Evolutionary conservation across 305 asterid genomes (phyloP), one percentile per base, ranked within the genome.

Genomic region (Solanum hybrid): DNA sequence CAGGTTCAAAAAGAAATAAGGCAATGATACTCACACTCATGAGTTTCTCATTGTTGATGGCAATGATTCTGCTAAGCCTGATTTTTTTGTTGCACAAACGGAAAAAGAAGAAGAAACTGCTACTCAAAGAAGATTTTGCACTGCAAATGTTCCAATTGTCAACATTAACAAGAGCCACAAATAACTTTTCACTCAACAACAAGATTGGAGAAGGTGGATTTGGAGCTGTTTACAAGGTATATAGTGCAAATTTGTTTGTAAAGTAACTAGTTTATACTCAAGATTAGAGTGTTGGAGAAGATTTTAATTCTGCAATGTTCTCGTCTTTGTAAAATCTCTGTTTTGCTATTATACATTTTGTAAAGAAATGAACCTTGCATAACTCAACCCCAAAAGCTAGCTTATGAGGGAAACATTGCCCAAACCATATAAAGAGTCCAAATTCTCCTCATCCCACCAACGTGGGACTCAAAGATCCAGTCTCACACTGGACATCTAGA

Each of bases 211-310:
- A 88, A 56, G 86, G 87, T 46, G 90, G 87, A 46, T 88, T 42
- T 78, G 90, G 90, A 76, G 37, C 87, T 3, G 69, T 78, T 88
- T 78, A 78, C 79, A 88, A 78, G 90, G 90, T 88, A 56, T 14
- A n/a, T 27, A 79, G 4, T 3, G 2, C 86, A 38, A 80, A 26
- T 26, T 38, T 79, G 34, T 77, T 75, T 20, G 80, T 16, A 31
- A 14, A 20, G 40, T 16, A 8, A 76, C 81, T 16, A 16, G 40
- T 75, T 75, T 31, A 75, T 75, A 38, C 81, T 32, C 40, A 32
- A 32, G 81, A 3, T 16, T 31, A 75, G 80, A 1, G 6, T 31
- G 13, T 32, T 7, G 26, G 12, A 37, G 27, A 80, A n/a, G 11
- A 38, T 11, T 80, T 37, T 37, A 27, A n/a, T n/a, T 40, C 17